Base-by-base conservation (phyloP, 768 basidiomycete genomes). In the Boletus sp. region DNA sequence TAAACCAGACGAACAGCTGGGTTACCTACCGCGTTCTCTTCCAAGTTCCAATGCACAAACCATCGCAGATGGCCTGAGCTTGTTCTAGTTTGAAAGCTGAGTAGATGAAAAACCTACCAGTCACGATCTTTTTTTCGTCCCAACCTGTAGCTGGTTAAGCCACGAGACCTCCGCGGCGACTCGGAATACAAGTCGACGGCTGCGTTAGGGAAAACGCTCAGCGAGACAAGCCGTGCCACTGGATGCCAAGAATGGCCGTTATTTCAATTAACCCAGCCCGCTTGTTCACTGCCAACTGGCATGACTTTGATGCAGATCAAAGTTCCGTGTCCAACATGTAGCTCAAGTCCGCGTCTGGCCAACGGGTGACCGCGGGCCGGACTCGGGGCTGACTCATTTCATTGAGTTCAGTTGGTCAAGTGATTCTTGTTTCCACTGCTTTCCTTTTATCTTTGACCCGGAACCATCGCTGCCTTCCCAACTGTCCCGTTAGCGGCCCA, bases 251-350 rank as follows among this genome's bases (percentile, higher is more conserved):
- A 33, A 42, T 11, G 5, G 25, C 42, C n/a, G 5, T 19, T 2
- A 11, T n/a, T 11, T 21, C 19, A n/a, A 4, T 51, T 15, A 33
- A 54, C 35, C 33, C 21, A 7, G 44, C 39, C 54, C 4, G 35
- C 39, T 19, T 5, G 33, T 23, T 47, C 49, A 54, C 57, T 13
- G 57, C 57, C 57, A 42, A 37, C 35, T 19, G 38, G 29, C 55
- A 6, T n/a, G 25, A 23, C 9, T 29, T 21, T 7, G 39, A 21
- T 56, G 17, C 42, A 13, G 43, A 51, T 50, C 47, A 58, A 23
- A n/a, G n/a, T n/a, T 23, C 23, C 47, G 17, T 14, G 1, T 33
- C 40, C 30, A n/a, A 37, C 15, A 25, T 25, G 25, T 25, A 25
- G 5, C 25, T 25, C 25, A 5, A 25, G 25, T 25, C 25, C 25